These are phyloP conservation scores for Acanthamoeba lenticulata DNA, from an alignment of 208 protist genomes.

Conservation along the genomic window DNA sequence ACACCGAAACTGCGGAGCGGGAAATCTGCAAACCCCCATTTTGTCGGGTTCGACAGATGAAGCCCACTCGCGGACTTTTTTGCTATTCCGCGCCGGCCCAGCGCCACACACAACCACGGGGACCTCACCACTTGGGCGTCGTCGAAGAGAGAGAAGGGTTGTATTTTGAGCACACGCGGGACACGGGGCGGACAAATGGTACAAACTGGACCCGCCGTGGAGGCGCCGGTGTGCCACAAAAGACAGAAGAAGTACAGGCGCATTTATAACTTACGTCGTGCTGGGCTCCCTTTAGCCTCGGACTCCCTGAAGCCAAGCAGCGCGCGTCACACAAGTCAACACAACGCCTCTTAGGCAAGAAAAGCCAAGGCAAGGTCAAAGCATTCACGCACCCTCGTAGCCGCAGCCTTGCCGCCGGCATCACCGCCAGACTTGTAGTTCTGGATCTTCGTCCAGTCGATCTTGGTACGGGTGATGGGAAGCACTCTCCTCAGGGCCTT, in stretches of 20 bases:
- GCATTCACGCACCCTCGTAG: background rate
- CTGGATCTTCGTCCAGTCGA: slow-evolving; percentile 86
- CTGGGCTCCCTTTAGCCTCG: background rate
- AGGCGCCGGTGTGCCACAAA: background rate
- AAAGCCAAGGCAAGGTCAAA: background rate
- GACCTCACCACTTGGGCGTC: too few species aligned
- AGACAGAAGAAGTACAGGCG: background rate
- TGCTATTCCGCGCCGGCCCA: too few species aligned
- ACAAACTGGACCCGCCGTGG: background rate
- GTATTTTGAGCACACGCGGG: background rate
- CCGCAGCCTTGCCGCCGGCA: slow-evolving; percentile 19
- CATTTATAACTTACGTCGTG: slow-evolving; percentile 18
- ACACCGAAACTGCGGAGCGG: too few species aligned
- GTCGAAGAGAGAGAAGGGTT: too few species aligned
- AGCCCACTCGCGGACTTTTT: too few species aligned
- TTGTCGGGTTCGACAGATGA: too few species aligned
- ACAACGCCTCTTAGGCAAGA: too few species aligned
- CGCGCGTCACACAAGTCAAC: too few species aligned
- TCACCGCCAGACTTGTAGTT: slow-evolving; percentile 61
- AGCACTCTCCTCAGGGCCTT: slow-evolving; percentile 84
- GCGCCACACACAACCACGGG: too few species aligned
- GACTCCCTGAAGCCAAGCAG: slow-evolving; percentile 13
- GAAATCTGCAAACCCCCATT: too few species aligned
- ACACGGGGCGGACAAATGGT: slow-evolving; percentile 4
- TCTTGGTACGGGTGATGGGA: slow-evolving; percentile 82